Evolutionary conservation across 768 basidiomycete genomes (phyloP), one percentile per base, ranked within the genome.

Genomic region (Pleurotus giganteus): DNA sequence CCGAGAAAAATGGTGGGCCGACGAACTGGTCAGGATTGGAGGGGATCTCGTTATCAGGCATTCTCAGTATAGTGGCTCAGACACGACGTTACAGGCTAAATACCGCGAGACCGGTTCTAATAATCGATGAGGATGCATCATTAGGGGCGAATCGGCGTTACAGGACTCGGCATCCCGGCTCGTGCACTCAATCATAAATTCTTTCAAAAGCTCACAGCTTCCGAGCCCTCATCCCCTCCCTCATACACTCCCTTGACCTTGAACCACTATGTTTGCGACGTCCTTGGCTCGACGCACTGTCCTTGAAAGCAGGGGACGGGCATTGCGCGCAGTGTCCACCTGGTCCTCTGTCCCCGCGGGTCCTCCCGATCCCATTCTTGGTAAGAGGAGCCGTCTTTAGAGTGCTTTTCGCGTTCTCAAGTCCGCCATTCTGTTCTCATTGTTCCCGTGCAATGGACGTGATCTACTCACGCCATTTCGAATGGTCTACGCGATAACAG

Each of bases 331-430:
- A 56, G 66, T 85, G 55, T 94, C 91, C 11, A 83, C 82, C 19
- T 96, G 94, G 94, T 81, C 87, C 46, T 71, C 80, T 56, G 91
- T 96, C 55, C 83, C 86, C 46, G 88, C 89, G 24, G 94, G 94
- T 26, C 94, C 94, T 59, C 93, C 94, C 23, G 94, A 96, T 69
- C 85, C 94, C 47, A 96, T 96, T 74, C 86, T 96, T 54, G 94
- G 92, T 92, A 52, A 54, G 78, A 51, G 37, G 17, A 37, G 29
- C 17, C 31, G 26, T 51, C 32, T 37, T 19, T 26, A 21, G 23
- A 36, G 21, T 37, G 49, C 21, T 51, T 68, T 23, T 39, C 1
- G 27, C 56, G 13, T 44, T 23, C 27, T 37, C 15, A 43, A 32
- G 23, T 54, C 6, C 19, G 13, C 54, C 12, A 15, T 55, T 44